A percentile compares a stretch with the other conserved stretches of the same genome.
Evolutionary conservation across 2,329 filamentous ascomycete genomes (phyloP).

Genomic region (Monosporascus sp.): DNA sequence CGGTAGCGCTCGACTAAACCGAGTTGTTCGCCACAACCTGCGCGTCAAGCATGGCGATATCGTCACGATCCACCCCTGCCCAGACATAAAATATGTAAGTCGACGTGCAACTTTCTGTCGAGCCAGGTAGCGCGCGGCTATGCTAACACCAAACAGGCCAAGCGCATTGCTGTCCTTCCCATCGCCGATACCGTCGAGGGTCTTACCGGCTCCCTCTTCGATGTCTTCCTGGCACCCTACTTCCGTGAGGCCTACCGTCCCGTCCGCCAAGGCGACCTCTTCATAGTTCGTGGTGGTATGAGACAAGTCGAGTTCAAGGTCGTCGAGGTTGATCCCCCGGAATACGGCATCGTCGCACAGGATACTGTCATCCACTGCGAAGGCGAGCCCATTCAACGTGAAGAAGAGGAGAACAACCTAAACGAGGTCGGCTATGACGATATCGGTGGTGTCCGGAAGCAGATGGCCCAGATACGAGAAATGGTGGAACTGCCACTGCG

Average conservation of each 20-base stretch:
- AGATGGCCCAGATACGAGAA: conserved; percentile 99
- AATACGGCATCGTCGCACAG: conserved; percentile 98
- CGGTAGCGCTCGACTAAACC: conserved; percentile 94
- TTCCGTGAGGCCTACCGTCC: conserved; percentile 99
- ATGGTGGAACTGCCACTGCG: conserved; percentile 95
- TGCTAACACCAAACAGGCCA: conserved; percentile 59
- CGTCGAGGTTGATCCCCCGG: conserved; percentile 94
- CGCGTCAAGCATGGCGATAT: conserved; percentile 98
- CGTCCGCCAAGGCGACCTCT: conserved; percentile 93
- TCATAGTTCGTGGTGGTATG: conserved; percentile 97
- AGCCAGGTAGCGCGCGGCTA: neutral
- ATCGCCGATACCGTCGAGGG: conserved; percentile 98
- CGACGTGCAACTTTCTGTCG: neutral
- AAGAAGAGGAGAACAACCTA: conserved; percentile 98
- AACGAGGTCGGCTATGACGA: conserved; percentile 99
- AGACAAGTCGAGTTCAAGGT: conserved; percentile 99
- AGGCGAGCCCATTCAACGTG: conserved; percentile 90
- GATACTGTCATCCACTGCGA: conserved; percentile 99
- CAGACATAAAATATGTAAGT: conserved; percentile 99
- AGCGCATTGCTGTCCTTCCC: conserved; percentile 95
- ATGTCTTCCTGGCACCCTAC: conserved; percentile 98
- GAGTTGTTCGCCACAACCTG: conserved; percentile 96
- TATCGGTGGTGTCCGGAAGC: conserved; percentile 98
- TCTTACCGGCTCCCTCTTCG: conserved; percentile 94
- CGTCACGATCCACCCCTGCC: conserved; percentile 94